Conservation (phyloP, 768 basidiomycete species). For the Coprinopsis strossmayeri region DNA sequence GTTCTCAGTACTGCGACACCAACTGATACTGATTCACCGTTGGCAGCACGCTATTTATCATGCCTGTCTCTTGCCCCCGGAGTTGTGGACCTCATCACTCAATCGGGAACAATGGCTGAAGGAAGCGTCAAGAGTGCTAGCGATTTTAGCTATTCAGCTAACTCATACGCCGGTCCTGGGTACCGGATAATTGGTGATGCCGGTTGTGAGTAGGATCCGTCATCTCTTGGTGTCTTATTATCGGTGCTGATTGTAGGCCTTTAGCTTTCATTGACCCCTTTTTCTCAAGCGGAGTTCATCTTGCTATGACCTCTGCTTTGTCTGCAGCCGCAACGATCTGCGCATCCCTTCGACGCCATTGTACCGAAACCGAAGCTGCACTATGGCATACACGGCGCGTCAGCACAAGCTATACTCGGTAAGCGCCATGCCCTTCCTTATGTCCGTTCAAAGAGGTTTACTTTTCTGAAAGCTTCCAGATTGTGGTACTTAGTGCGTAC, state of each 20-base stretch:
- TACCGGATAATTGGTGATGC: slow-evolving; percentile 66
- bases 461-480: slow-evolving; percentile 42
- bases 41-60: slow-evolving; percentile 34
- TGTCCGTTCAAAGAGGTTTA: slow-evolving; percentile 2
- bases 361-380: slow-evolving; percentile 38
- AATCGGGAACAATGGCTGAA: slow-evolving; percentile 28
- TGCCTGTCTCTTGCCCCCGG: slow-evolving; percentile 44
- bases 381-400: slow-evolving; percentile 52
- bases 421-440: slow-evolving; percentile 1
- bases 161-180: slow-evolving; percentile 43
- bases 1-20: slow-evolving; percentile 21
- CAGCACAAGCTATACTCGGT: slow-evolving; percentile 55
- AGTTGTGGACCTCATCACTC: slow-evolving; percentile 33
- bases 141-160: slow-evolving; percentile 62
- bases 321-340: slow-evolving; percentile 52
- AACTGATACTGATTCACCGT: slow-evolving; percentile 20
- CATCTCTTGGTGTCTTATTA: neutral
- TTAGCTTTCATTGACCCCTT: slow-evolving; percentile 61
- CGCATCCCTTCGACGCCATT: slow-evolving; percentile 46
- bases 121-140: slow-evolving; percentile 46
- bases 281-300: slow-evolving; percentile 60
- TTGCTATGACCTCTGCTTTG: slow-evolving; percentile 56
- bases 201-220: slow-evolving; percentile 37
- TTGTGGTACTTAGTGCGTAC: slow-evolving; percentile 68
- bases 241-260: slow-evolving; percentile 3